Evolutionary conservation across 1,284 basidiomycete species (phyloP).

Genomic region (Cutaneotrichosporon mucoides): DNA sequence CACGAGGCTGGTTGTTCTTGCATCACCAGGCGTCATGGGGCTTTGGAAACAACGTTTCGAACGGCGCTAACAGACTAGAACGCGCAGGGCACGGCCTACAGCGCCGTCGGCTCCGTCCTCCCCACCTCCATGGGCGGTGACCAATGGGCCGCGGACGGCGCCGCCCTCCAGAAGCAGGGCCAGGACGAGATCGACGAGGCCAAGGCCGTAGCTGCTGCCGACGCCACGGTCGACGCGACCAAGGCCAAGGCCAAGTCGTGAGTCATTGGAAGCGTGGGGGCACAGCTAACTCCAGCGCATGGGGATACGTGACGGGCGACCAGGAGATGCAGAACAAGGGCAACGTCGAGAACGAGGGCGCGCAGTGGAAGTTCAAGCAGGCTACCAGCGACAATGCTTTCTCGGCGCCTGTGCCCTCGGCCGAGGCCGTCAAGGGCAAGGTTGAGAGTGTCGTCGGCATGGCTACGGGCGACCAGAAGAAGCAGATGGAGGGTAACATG

Average conservation of each 20-base stretch:
- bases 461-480: constrained; percentile 39
- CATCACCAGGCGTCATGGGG: no score
- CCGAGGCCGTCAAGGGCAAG: constrained; percentile 39
- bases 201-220: constrained; percentile 32
- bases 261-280: constrained; percentile 13
- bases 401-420: constrained; percentile 26
- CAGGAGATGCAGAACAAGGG: constrained; percentile 40
- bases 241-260: constrained; percentile 45
- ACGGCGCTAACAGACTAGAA: constrained; percentile 1
- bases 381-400: constrained; percentile 21
- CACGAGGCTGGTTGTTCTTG: no score
- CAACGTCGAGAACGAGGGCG: constrained; percentile 43
- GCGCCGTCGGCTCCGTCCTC: constrained; percentile 36
- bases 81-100: constrained; percentile 9
- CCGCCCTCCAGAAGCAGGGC: constrained; percentile 31
- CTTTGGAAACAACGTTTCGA: no score
- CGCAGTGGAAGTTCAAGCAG: constrained; percentile 43
- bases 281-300: constrained; percentile 24
- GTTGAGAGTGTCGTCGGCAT: constrained; percentile 44
- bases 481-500: constrained; percentile 46
- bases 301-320: constrained; percentile 45
- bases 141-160: constrained; percentile 33
- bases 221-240: constrained; percentile 35
- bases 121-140: constrained; percentile 24
- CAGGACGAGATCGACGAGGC: constrained; percentile 40